These are phyloP conservation scores for Pseudocercospora musae DNA, from an alignment of 2,329 filamentous ascomycete species.

Conservation along the genomic window DNA sequence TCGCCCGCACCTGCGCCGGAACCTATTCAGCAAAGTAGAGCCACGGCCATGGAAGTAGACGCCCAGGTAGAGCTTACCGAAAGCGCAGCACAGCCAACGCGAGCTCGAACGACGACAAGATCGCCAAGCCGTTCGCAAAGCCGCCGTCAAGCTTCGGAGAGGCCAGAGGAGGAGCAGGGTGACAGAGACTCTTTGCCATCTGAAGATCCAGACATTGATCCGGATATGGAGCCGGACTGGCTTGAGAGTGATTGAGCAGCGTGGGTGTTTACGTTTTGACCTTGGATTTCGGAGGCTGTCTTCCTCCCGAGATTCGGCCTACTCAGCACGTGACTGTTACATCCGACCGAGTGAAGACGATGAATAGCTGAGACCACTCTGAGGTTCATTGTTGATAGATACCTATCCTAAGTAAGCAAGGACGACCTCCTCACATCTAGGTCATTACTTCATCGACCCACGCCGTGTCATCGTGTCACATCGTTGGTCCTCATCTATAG, in stretches of 20 bases:
- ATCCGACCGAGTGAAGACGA: not conserved
- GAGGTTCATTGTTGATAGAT: not conserved
- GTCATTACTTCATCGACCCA: not conserved
- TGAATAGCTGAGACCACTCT: not conserved
- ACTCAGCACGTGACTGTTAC: not conserved
- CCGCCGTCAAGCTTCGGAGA: not conserved
- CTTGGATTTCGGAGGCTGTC: not conserved
- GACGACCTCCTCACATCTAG: not conserved
- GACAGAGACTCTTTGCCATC: conserved; percentile 54
- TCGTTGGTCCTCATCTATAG: not conserved
- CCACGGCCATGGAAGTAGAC: not conserved
- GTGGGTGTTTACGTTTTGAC: not conserved
- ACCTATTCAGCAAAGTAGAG: not conserved
- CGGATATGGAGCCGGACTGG: conserved; percentile 65
- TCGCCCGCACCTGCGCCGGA: not conserved
- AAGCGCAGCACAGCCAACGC: not conserved
- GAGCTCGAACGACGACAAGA: not conserved
- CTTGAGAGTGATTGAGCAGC: conserved; percentile 40
- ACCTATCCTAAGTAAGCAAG: not conserved
- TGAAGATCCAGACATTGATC: conserved; percentile 60
- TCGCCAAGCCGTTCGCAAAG: not conserved
- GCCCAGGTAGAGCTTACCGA: not conserved
- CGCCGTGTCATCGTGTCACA: not conserved
- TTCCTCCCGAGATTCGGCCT: too few relatives aligned
- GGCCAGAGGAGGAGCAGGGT: conserved; percentile 29